These are phyloP conservation scores for Suillus lakei DNA, from an alignment of 768 basidiomycete species.

Conservation along the genomic window DNA sequence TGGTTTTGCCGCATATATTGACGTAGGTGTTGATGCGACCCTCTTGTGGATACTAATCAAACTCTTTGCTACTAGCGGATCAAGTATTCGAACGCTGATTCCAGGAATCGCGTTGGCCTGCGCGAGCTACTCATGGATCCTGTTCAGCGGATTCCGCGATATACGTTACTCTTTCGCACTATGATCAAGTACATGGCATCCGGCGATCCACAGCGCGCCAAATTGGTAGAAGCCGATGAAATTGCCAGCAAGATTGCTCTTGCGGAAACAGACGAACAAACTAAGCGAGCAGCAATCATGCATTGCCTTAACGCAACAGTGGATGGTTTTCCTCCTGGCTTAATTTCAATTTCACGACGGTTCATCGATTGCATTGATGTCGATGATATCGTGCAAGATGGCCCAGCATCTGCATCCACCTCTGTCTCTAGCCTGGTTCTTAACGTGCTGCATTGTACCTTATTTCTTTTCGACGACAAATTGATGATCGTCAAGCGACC, in stretches of 20 bases:
- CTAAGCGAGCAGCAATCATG: slow-evolving; percentile 86
- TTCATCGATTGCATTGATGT: slow-evolving; percentile 95
- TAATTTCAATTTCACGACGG: slow-evolving; percentile 88
- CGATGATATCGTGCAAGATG: slow-evolving; percentile 72
- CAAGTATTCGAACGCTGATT: slow-evolving; percentile 81
- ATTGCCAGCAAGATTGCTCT: slow-evolving; percentile 89
- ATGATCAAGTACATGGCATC: slow-evolving; percentile 91
- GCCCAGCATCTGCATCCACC: slow-evolving; percentile 45
- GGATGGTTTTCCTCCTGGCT: slow-evolving; percentile 86
- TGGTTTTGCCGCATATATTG: slow-evolving; percentile 84
- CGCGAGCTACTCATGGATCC: slow-evolving; percentile 96
- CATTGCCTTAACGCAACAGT: slow-evolving; percentile 84
- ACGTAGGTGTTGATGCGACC: slow-evolving; percentile 51
- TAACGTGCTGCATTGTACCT: slow-evolving; percentile 74
- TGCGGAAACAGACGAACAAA: slow-evolving; percentile 92
- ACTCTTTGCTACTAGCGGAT: slow-evolving; percentile 57
- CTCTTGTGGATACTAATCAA: slow-evolving; percentile 10
- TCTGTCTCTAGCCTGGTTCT: slow-evolving; percentile 44
- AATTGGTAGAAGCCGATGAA: slow-evolving; percentile 83
- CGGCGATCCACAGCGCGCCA: slow-evolving; percentile 75
- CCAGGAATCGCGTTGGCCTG: slow-evolving; percentile 82
- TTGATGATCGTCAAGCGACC: slow-evolving; percentile 90
- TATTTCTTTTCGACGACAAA: slow-evolving; percentile 95
- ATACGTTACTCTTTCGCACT: slow-evolving; percentile 88
- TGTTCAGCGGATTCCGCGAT: slow-evolving; percentile 93